Percentiles rank a stretch among this genome's conserved stretches.
Evolutionary conservation across 192 early-diverging fungal species (phyloP).

Genomic region (Linnemannia exigua): DNA sequence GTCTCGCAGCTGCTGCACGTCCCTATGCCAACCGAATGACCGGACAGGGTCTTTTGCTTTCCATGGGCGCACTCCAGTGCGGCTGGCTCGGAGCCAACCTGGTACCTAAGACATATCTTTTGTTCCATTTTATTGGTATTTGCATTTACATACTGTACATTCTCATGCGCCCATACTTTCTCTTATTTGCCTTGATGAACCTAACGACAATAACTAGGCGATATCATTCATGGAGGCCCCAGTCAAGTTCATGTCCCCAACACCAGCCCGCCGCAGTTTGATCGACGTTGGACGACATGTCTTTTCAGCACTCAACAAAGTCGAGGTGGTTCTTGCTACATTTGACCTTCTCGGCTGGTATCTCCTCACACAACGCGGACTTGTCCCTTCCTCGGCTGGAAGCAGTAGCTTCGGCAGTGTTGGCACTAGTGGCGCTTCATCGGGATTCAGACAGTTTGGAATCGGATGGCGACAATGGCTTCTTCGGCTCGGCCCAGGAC

Average conservation of each 20-base stretch:
- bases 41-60: slow-evolving; percentile 26
- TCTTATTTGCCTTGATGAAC: neutral
- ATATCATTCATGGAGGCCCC: slow-evolving; percentile 56
- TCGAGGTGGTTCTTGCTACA: slow-evolving; percentile 44
- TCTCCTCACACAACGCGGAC: slow-evolving; percentile 27
- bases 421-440: too few species aligned
- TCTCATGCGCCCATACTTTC: neutral
- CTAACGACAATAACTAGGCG: slow-evolving; percentile 20
- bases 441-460: slow-evolving; percentile 16
- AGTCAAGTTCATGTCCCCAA: slow-evolving; percentile 53
- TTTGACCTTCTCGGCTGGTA: slow-evolving; percentile 55
- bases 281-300: slow-evolving; percentile 58
- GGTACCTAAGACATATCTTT: slow-evolving; percentile 20
- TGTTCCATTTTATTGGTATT: neutral
- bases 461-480: slow-evolving; percentile 13
- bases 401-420: neutral
- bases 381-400: slow-evolving; percentile 1
- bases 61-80: slow-evolving; percentile 45
- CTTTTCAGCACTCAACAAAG: slow-evolving; percentile 56
- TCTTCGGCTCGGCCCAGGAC: slow-evolving; percentile 24
- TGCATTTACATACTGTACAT: neutral
- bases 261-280: slow-evolving; percentile 25
- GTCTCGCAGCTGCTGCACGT: slow-evolving; percentile 37
- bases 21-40: slow-evolving; percentile 20
- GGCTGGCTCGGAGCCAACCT: slow-evolving; percentile 45